Base-by-base conservation (phyloP, 2,329 filamentous ascomycete species). In the Cylindrodendrum hubeiense region DNA sequence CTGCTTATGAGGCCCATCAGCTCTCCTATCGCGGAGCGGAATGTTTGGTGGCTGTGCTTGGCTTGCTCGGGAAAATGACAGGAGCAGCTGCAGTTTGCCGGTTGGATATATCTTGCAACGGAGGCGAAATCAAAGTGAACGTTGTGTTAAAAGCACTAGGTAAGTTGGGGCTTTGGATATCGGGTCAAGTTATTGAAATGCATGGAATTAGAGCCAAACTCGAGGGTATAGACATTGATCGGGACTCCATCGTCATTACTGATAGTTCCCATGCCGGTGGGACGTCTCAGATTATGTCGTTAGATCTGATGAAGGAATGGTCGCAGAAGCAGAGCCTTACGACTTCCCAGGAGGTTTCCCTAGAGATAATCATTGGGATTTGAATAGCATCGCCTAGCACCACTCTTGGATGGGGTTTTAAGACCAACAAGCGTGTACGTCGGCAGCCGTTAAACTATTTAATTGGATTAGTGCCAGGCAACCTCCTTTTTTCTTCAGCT, bases 21-120 rank as follows among this genome's bases (percentile, higher is more conserved):
- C 12, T 41, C 22, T 24, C 22, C 22, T 28, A 22, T 13, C n/a
- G 21, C 7, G 34, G 22, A 13, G 17, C 5, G 12, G 51, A 54
- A 17, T 54, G 34, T n/a, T 28, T 41, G 34, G 51, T 54, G 10
- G 22, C 51, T n/a, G 51, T 19, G 21, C 22, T 54, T 15, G 51
- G 51, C 2, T 28, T 54, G 51, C 19, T 54, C 15, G 34, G 21
- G 15, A 54, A 54, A 26, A 39, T 54, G 19, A 54, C 51, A 2
- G 51, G 51, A n/a, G 51, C 34, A 19, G 51, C 51, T 43, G 51
- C 51, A n/a, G 10, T 54, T 28, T 54, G 34, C n/a, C 43, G 34
- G 6, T 37, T 17, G 1, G 34, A 54, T 41, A n/a, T 54, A 15
- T 33, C 22, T 13, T 39, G 26, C 3, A 37, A 3, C 22, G 19